phyloP scores from a whole-genome alignment of 176 grass and related monocot species.

The Carex littledalei region DNA sequence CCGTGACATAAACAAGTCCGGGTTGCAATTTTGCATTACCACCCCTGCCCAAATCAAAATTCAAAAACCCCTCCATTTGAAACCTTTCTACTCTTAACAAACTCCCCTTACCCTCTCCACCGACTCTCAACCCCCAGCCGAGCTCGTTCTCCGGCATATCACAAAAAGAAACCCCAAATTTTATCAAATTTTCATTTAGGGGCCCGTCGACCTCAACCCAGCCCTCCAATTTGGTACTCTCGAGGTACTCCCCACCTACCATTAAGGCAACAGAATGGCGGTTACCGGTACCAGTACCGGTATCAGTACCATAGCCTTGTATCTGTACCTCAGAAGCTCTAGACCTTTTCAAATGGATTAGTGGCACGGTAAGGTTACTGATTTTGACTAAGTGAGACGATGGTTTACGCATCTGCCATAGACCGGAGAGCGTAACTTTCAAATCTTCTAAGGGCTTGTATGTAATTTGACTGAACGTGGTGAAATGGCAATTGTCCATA shows the following conservation, averaged over 20 bases:
- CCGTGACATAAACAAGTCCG: conserved; percentile 26
- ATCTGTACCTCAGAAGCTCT: neutral
- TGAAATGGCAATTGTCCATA: conserved; percentile 18
- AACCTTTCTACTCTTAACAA: conserved; percentile 6
- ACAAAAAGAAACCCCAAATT: conserved; percentile 28
- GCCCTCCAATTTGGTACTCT: conserved; percentile 22
- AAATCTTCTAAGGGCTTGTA: conserved; percentile 24
- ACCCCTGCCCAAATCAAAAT: conserved; percentile 20
- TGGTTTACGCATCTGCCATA: conserved; percentile 19
- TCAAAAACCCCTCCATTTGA: conserved; percentile 40
- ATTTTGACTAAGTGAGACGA: conserved; percentile 24
- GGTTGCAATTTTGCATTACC: conserved; percentile 35
- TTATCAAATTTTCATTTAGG: neutral
- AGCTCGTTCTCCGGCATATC: conserved; percentile 27
- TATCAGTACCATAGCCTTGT: neutral
- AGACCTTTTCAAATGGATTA: conserved; percentile 16
- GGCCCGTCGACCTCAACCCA: conserved; percentile 25
- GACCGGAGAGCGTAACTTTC: conserved; percentile 26
- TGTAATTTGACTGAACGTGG: conserved; percentile 27
- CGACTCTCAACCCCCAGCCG: conserved; percentile 29
- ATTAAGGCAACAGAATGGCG: conserved; percentile 23
- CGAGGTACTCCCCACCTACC: conserved; percentile 18
- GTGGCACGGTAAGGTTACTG: conserved; percentile 22
- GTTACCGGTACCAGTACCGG: neutral
- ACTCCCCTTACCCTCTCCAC: conserved; percentile 1